Percentiles rank a stretch among this genome's conserved stretches.
Conservation (phyloP, 441 rosid species). For the Rhodomyrtus psidioides region DNA sequence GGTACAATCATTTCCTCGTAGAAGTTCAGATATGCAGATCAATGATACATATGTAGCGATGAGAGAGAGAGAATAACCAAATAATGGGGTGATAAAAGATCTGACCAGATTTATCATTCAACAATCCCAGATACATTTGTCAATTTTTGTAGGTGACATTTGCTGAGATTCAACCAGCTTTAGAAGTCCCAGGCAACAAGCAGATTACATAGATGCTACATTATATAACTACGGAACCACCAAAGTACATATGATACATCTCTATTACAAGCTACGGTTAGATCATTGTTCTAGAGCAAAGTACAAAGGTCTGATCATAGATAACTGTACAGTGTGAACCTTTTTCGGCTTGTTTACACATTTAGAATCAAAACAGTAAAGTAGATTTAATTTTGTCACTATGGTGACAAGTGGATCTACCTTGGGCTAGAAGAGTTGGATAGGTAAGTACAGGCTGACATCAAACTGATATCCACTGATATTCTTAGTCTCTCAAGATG, state of each 20-base stretch:
- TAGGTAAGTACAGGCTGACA: conserved; percentile 33
- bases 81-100: not conserved
- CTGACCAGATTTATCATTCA: not conserved
- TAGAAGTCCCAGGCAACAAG: not conserved
- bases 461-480: conserved; percentile 31
- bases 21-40: not conserved
- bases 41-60: not conserved
- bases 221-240: not conserved
- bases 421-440: conserved; percentile 26
- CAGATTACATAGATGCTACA: not conserved
- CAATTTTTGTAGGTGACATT: not conserved
- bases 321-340: not conserved
- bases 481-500: conserved; percentile 80
- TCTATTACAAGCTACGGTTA: not conserved
- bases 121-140: not conserved
- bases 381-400: not conserved
- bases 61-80: not conserved
- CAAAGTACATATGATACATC: not conserved
- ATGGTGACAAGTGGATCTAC: conserved; percentile 18
- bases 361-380: not conserved
- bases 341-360: not conserved
- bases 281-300: not conserved
- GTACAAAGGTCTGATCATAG: not conserved
- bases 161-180: not conserved
- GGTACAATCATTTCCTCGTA: not conserved